Conservation (phyloP, 2,329 filamentous ascomycete species). For the Cladobotryum protrusum region DNA sequence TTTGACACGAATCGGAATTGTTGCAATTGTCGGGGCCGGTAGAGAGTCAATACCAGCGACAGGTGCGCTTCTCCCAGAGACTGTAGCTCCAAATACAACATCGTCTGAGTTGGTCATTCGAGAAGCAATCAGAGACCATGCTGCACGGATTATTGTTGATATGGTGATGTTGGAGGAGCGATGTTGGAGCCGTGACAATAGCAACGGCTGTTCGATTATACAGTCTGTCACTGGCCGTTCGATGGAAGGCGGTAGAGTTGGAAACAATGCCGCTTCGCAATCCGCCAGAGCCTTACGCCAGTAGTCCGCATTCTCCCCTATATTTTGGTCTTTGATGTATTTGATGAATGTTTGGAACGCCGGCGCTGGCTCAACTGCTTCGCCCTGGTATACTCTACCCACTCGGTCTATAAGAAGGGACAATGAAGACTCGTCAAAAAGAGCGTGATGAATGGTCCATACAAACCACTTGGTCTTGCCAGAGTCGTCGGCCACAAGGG, state of each 20-base stretch:
- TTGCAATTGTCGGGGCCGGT: slow-evolving; percentile 22
- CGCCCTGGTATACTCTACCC: too few species aligned
- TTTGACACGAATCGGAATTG: slow-evolving; percentile 20
- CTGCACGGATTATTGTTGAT: not conserved
- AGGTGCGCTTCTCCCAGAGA: slow-evolving; percentile 19
- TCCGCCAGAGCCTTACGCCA: not conserved
- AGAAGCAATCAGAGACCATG: slow-evolving; percentile 9
- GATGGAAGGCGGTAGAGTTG: not conserved
- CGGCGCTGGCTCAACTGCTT: too few species aligned
- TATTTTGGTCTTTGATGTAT: too few species aligned
- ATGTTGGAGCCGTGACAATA: too few species aligned
- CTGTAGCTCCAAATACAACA: slow-evolving; percentile 21
- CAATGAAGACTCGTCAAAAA: not conserved
- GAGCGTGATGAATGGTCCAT: too few species aligned
- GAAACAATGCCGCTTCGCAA: not conserved
- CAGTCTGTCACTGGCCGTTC: too few species aligned
- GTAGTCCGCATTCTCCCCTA: not conserved
- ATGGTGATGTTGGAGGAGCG: not conserved
- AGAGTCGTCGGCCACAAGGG: too few species aligned
- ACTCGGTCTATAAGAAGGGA: too few species aligned
- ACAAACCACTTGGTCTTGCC: too few species aligned
- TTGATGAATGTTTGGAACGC: too few species aligned
- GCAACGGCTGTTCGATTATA: not conserved
- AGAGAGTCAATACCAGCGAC: slow-evolving; percentile 20
- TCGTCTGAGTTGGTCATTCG: slow-evolving; percentile 19